phyloP scores from a whole-genome alignment of 2,329 filamentous ascomycete species.

The Dothidotthia symphoricarpi region DNA sequence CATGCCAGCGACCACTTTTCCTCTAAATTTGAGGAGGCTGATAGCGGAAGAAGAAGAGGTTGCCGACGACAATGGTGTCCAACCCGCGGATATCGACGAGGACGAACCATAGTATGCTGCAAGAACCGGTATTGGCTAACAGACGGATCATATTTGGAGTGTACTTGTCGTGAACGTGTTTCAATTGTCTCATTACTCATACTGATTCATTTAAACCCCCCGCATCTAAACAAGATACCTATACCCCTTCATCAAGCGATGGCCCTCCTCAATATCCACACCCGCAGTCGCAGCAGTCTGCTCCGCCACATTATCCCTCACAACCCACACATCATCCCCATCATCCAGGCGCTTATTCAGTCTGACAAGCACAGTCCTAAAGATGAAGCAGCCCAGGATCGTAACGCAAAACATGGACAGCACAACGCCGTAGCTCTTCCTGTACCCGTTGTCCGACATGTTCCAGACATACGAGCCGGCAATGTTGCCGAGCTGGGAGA shows the following conservation, averaged over 20 bases:
- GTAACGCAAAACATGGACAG: constrained; percentile 63
- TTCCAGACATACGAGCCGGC: constrained; percentile 65
- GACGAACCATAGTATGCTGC: too few species aligned
- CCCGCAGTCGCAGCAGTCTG: constrained; percentile 33
- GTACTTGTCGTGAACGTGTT: too few species aligned
- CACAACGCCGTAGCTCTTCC: constrained; percentile 65
- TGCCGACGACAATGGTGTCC: too few species aligned
- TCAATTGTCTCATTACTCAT: too few species aligned
- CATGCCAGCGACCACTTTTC: too few species aligned
- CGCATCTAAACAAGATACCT: constrained; percentile 37
- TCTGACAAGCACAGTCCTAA: constrained; percentile 27
- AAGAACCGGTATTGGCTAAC: too few species aligned
- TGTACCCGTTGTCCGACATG: constrained; percentile 59
- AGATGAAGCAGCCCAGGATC: constrained; percentile 50
- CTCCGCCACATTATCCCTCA: constrained; percentile 29
- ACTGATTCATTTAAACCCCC: too few species aligned
- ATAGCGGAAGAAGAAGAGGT: too few species aligned
- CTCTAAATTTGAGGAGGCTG: too few species aligned
- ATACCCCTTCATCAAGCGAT: constrained; percentile 29
- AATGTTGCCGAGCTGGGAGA: constrained; percentile 38
- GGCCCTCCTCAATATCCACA: constrained; percentile 29
- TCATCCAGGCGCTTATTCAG: constrained; percentile 37
- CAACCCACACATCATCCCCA: constrained; percentile 29
- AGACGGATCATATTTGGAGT: too few species aligned
- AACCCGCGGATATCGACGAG: too few species aligned